These are phyloP conservation scores for Scleroderma citrinum DNA, from an alignment of 768 basidiomycete species.

Conservation along the genomic window DNA sequence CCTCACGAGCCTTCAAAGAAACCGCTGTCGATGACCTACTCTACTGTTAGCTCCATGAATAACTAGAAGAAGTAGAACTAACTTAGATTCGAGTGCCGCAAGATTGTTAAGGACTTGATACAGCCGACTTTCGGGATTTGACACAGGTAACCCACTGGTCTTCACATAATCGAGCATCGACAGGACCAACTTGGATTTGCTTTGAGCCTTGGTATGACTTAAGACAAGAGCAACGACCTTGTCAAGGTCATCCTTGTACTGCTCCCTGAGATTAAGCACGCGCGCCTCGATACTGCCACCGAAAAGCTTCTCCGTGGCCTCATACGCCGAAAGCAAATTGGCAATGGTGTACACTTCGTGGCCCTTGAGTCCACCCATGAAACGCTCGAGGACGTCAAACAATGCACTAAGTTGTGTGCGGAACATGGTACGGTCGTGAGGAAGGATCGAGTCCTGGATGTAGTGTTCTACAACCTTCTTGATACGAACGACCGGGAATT, in stretches of 20 bases:
- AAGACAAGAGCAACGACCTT: conserved; percentile 81
- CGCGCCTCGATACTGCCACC: conserved; percentile 92
- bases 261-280: conserved; percentile 83
- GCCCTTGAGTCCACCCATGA: conserved; percentile 74
- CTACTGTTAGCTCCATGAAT: conserved; percentile 3
- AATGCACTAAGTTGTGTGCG: conserved; percentile 64
- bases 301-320: conserved; percentile 85
- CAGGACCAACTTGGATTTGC: conserved; percentile 85
- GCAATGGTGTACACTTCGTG: conserved; percentile 82
- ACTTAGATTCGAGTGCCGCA: conserved; percentile 87
- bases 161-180: conserved; percentile 89
- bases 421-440: conserved; percentile 79
- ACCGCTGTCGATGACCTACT: conserved; percentile 83
- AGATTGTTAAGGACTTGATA: conserved; percentile 75
- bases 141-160: conserved; percentile 66
- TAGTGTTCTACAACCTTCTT: conserved; percentile 85
- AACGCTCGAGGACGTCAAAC: conserved; percentile 72
- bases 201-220: conserved; percentile 92
- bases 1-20: conserved; percentile 93
- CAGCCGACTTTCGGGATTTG: conserved; percentile 66
- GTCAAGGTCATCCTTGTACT: conserved; percentile 89
- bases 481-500: conserved; percentile 87
- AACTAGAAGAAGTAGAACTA: conserved; percentile 20
- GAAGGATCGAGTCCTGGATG: conserved; percentile 70
- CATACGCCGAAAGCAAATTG: conserved; percentile 70